phyloP scores from a whole-genome alignment of 2,329 filamentous ascomycete species.

The Penicillium hesseltinei region DNA sequence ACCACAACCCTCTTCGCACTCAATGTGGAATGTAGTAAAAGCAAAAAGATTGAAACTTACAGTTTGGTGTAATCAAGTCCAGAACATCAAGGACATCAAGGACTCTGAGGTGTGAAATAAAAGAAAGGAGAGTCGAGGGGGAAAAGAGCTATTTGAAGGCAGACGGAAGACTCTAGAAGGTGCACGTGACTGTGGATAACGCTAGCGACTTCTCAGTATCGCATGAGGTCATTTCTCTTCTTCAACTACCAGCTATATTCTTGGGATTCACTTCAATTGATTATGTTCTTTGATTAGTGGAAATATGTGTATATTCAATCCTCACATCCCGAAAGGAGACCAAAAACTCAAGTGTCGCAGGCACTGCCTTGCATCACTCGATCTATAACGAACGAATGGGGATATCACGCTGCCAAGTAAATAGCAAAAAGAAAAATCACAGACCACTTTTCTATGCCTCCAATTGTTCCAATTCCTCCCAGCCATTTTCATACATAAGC shows the following conservation, averaged over 20 bases:
- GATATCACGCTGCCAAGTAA: slow-evolving; percentile 21
- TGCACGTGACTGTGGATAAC: slow-evolving; percentile 23
- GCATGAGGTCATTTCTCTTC: not conserved
- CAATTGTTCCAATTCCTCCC: slow-evolving; percentile 72
- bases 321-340: not conserved
- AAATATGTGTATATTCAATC: not conserved
- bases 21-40: slow-evolving; percentile 1
- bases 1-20: not conserved
- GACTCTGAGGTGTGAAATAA: slow-evolving; percentile 10
- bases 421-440: slow-evolving; percentile 4
- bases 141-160: slow-evolving; percentile 24
- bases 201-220: not conserved
- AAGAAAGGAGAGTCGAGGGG: slow-evolving; percentile 17
- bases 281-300: not conserved
- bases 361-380: slow-evolving; percentile 9
- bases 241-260: not conserved
- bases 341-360: slow-evolving; percentile 1
- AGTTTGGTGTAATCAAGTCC: slow-evolving; percentile 15
- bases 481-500: slow-evolving; percentile 75
- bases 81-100: slow-evolving; percentile 10
- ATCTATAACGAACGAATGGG: slow-evolving; percentile 24
- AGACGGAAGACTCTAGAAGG: slow-evolving; percentile 43
- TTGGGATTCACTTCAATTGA: not conserved
- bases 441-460: slow-evolving; percentile 38
- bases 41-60: slow-evolving; percentile 17